Conservation (phyloP, 164 flowering plant species). For the Saururus chinensis region DNA sequence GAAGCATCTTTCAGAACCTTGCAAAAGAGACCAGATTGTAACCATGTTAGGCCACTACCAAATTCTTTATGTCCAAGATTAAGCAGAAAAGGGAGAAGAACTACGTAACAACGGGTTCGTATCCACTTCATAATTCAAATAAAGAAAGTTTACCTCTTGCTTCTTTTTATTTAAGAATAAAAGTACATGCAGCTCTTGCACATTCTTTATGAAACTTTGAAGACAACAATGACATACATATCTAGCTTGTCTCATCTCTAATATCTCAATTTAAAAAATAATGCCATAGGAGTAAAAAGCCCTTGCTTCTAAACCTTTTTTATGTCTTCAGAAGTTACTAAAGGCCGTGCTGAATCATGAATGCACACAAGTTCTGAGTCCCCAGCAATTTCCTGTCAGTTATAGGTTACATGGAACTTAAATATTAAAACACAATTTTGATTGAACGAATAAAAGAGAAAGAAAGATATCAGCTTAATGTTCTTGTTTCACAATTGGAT, state of each 20-base stretch:
- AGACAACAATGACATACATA: no score
- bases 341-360: constrained; percentile 97
- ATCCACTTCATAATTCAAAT: neutral
- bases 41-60: neutral
- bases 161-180: no score
- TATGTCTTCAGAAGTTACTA: constrained; percentile 52
- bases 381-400: constrained; percentile 56
- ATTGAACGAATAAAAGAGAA: neutral
- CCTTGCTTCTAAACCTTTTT: constrained; percentile 41
- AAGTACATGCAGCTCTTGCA: neutral
- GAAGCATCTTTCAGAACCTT: constrained; percentile 84
- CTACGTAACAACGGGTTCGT: no score
- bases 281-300: no score
- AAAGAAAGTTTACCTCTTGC: neutral
- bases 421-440: neutral
- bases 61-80: no score
- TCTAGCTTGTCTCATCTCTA: no score
- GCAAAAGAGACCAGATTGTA: neutral
- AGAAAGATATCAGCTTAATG: neutral
- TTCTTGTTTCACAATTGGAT: neutral
- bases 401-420: neutral
- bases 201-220: no score
- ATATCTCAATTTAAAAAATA: no score
- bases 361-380: constrained; percentile 83
- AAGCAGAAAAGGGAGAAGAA: no score